Base-by-base conservation (phyloP, 352 stramenopile species). In the Aphanomyces cochlioides region DNA sequence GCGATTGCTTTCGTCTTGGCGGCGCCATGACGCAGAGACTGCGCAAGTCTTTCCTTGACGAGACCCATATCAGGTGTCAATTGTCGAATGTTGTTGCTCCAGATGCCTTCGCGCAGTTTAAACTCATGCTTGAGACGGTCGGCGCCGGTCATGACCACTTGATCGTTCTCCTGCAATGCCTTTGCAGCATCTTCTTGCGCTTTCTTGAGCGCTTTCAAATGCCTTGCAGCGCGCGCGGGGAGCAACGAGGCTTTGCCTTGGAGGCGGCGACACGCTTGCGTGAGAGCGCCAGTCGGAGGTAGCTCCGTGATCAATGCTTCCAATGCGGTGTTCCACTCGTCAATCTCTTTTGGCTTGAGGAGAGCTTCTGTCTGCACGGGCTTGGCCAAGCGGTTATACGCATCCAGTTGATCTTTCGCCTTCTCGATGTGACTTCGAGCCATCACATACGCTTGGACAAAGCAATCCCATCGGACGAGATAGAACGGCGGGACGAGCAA, bases 301-400 rank as follows among this genome's bases (percentile, higher is more conserved):
- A 70, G 19, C 38, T 70, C 43, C 4, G 5, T 7, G 40, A 40
- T 8, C 2, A 70, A 17, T 10, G 48, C 45, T 5, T 40, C 54
- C 13, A 70, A 10, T 8, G 59, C 64, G 5, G 4, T 5, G 17
- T 13, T 41, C 64, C 64, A 70, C 21, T 28, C 7, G 7, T 70
- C 64, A 40, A 70, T 70, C 6, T 63, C 64, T 7, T 41, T 4
- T 10, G 64, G 17, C 37, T 70, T 70, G 34, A 70, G 38, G 13
- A 70, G 28, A n/a, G 47, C 37, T 21, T 70, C 64, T 7, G 53
- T 63, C 48, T 70, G 64, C 36, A 70, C 7, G 17, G 47, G 19
- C 48, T 70, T 70, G 15, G 64, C 64, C 43, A 70, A 47, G 28
- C 53, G 53, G 40, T 70, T 70, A 45, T 70, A 70, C 19, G 45